Evolutionary conservation across 2,329 filamentous ascomycete genomes (phyloP).

Genomic region (Fusarium verrucosum): DNA sequence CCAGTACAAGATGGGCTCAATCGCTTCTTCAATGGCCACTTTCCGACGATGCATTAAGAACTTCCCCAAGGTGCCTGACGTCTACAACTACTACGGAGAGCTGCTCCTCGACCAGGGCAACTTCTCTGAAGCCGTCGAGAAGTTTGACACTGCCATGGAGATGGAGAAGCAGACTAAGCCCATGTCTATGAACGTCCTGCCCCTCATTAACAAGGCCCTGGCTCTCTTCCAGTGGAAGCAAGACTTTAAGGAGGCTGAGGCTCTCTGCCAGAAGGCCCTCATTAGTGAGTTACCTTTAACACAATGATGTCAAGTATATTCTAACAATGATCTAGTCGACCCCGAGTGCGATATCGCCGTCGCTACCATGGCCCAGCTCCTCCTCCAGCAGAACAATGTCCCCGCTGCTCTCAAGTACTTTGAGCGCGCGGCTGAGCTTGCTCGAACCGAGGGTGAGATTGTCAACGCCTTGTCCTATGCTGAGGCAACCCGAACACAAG

Average conservation of each 20-base stretch:
- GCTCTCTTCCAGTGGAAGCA: slow-evolving; percentile 99
- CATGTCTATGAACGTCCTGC: slow-evolving; percentile 95
- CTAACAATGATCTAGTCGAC: slow-evolving; percentile 73
- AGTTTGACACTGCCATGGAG: slow-evolving; percentile 98
- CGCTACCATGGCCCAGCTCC: slow-evolving; percentile 96
- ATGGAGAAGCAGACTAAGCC: slow-evolving; percentile 97
- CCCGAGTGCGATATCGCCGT: slow-evolving; percentile 99
- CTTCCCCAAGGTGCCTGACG: slow-evolving; percentile 94
- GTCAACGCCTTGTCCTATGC: slow-evolving; percentile 97
- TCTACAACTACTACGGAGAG: slow-evolving; percentile 99
- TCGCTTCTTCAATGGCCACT: slow-evolving; percentile 97
- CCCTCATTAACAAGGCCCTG: slow-evolving; percentile 97
- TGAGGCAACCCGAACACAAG: slow-evolving; percentile 93
- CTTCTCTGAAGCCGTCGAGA: slow-evolving; percentile 93
- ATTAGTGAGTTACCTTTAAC: slow-evolving; percentile 75
- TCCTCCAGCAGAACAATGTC: slow-evolving; percentile 97
- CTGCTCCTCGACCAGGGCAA: slow-evolving; percentile 96
- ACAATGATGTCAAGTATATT: slow-evolving; percentile 7
- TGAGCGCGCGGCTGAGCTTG: slow-evolving; percentile 93
- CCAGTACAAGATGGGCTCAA: slow-evolving; percentile 99
- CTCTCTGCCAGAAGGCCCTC: slow-evolving; percentile 94
- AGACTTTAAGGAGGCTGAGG: slow-evolving; percentile 93
- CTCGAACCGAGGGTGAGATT: slow-evolving; percentile 93
- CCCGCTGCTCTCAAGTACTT: slow-evolving; percentile 96
- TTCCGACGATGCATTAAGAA: slow-evolving; percentile 98